Conservation (phyloP, 768 basidiomycete species). For the Nidularia pulvinata region DNA sequence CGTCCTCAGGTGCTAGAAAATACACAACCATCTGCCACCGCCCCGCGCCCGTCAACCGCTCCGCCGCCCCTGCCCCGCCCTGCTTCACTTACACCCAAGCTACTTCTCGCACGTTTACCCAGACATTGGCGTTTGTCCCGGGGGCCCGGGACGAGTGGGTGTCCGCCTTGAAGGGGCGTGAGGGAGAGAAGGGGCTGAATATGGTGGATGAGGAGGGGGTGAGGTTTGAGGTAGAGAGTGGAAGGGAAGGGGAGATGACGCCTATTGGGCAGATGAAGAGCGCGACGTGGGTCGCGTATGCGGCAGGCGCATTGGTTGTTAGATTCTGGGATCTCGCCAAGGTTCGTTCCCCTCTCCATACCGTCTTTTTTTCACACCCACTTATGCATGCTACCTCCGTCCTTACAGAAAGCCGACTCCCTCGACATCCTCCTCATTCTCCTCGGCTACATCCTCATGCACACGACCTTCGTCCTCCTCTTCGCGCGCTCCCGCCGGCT, state of each 20-base stretch:
- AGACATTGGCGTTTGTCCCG: constrained; percentile 38
- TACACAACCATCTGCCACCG: constrained; percentile 57
- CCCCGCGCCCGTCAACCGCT: constrained; percentile 14
- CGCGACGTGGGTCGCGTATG: constrained; percentile 90
- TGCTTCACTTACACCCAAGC: constrained; percentile 14
- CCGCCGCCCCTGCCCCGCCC: constrained; percentile 2
- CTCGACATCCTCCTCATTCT: constrained; percentile 95
- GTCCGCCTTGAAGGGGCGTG: constrained; percentile 21
- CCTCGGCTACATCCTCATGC: constrained; percentile 94
- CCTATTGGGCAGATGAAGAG: constrained; percentile 72
- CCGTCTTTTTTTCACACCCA: not conserved
- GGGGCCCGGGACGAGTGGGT: constrained; percentile 53
- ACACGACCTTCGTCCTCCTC: constrained; percentile 90
- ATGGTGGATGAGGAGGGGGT: constrained; percentile 35
- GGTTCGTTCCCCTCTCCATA: constrained; percentile 22
- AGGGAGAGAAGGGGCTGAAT: constrained; percentile 4
- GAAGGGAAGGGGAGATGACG: constrained; percentile 35
- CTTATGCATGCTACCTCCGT: constrained; percentile 5
- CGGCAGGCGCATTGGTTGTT: constrained; percentile 67
- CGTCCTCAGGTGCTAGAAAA: constrained; percentile 37
- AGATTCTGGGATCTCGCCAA: constrained; percentile 89
- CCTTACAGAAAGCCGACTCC: constrained; percentile 82
- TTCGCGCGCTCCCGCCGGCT: constrained; percentile 87
- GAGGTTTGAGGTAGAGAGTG: constrained; percentile 48
- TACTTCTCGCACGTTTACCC: constrained; percentile 9